Conservation (phyloP, 257 asterid genomes). For the Nicotiana tabacum region DNA sequence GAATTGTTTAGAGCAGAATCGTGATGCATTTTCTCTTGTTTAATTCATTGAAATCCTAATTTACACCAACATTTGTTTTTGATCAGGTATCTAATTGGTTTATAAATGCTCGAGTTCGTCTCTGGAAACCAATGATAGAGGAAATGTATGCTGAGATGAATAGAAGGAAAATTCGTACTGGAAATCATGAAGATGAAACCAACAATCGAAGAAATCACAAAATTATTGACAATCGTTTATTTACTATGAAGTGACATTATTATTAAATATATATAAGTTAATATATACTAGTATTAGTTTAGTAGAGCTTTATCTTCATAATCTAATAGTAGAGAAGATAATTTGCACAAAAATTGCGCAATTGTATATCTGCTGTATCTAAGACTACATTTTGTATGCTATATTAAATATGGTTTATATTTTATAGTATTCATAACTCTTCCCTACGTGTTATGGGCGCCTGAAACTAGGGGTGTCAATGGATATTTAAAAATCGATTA, state of each 20-base stretch:
- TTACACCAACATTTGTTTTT: neutral
- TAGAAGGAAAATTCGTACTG: conserved; percentile 35
- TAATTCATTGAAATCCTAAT: neutral
- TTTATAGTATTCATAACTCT: neutral
- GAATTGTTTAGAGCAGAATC: neutral
- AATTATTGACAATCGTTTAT: conserved; percentile 30
- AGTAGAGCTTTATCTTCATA: neutral
- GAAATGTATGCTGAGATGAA: conserved; percentile 90
- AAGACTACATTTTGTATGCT: neutral
- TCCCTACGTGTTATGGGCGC: neutral
- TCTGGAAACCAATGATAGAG: conserved; percentile 96
- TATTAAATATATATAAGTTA: neutral
- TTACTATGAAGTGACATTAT: conserved; percentile 29
- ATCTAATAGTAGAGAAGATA: neutral
- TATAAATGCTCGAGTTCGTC: conserved; percentile 84
- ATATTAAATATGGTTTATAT: neutral
- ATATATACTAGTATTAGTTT: conserved; percentile 14
- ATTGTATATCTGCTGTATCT: conserved; percentile 3
- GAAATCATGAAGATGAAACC: conserved; percentile 28
- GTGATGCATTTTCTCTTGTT: neutral
- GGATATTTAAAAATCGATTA: too few relatives aligned
- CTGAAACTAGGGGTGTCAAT: neutral
- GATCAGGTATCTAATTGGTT: conserved; percentile 86
- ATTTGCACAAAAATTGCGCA: neutral
- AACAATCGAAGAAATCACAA: conserved; percentile 24